phyloP scores from a whole-genome alignment of 805 yeast species.

The Komagataella populi region DNA sequence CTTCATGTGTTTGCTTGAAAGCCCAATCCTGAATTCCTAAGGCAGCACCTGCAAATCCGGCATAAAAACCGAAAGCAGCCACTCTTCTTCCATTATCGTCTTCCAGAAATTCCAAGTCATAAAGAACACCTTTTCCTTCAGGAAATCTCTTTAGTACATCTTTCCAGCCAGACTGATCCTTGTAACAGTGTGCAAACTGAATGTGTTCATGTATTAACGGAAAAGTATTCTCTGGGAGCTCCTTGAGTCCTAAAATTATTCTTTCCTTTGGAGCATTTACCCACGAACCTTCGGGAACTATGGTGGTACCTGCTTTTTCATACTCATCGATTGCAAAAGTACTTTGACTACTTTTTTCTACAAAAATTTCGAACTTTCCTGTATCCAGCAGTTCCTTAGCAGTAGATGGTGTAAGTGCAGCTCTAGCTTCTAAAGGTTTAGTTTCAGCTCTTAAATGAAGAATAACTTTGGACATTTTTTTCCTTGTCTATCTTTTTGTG shows the following conservation, averaged over 20 bases:
- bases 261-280: constrained; percentile 79
- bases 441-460: constrained; percentile 93
- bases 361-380: constrained; percentile 70
- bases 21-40: constrained; percentile 92
- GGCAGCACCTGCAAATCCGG: constrained; percentile 99
- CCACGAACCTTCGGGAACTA: constrained; percentile 95
- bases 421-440: constrained; percentile 94
- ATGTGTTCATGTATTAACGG: constrained; percentile 94
- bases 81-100: constrained; percentile 96
- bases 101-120: constrained; percentile 89
- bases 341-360: constrained; percentile 79
- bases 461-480: constrained; percentile 26
- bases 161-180: constrained; percentile 95
- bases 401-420: constrained; percentile 89
- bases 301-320: constrained; percentile 64
- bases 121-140: constrained; percentile 78
- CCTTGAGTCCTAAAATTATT: constrained; percentile 87
- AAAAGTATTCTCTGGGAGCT: constrained; percentile 82
- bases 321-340: constrained; percentile 71
- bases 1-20: constrained; percentile 65
- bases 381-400: constrained; percentile 73
- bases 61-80: constrained; percentile 98
- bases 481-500: background rate
- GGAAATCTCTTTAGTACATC: constrained; percentile 83
- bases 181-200: constrained; percentile 98